Evolutionary conservation across 768 basidiomycete species (phyloP), one percentile per base, ranked within the genome.

Genomic region (Leucocoprinus birnbaumii): DNA sequence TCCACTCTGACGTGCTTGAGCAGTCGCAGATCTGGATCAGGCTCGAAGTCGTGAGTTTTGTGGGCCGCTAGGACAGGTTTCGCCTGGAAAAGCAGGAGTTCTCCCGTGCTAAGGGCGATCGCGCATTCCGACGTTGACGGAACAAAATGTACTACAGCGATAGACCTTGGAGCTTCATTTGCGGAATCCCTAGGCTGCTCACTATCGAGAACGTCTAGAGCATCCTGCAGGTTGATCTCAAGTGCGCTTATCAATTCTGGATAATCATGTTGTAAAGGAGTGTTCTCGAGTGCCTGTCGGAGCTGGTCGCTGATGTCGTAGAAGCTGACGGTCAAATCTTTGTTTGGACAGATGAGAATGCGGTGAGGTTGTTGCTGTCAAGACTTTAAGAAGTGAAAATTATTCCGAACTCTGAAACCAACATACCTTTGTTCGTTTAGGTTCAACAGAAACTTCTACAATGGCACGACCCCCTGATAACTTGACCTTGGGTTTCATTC

Each of bases 291-390:
- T 34, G 81, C 53, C 48, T 66, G 58, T n/a, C 69, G 70, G 2
- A 92, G 73, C 25, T 87, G 85, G 3, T 83, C 77, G 51, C 89
- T 91, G 40, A 86, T 67, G 66, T 96, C 92, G 59, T 83, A 82
- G 66, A 94, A 89, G 52, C 79, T 80, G 18, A 94, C 69, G 3
- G 77, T 79, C 18, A 84, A 71, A 64, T 93, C 85, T 9, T 71
- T 69, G 62, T 89, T 84, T 51, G 73, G 73, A 0, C 87, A 87
- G 2, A 89, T 66, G 18, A 90, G 68, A 3, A 94, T 66, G 19
- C 89, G 81, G 60, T 77, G 82, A 13, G 78, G 80, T 64, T 87
- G 83, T 59, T 78, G 80, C 84, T 86, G 58, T 42, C 35, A 46
- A 41, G 35, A 42, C 34, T 18, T 22, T 41, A 24, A 41, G 44